These are phyloP conservation scores for Quercus variabilis DNA, from an alignment of 306 rosid species.

Conservation along the genomic window DNA sequence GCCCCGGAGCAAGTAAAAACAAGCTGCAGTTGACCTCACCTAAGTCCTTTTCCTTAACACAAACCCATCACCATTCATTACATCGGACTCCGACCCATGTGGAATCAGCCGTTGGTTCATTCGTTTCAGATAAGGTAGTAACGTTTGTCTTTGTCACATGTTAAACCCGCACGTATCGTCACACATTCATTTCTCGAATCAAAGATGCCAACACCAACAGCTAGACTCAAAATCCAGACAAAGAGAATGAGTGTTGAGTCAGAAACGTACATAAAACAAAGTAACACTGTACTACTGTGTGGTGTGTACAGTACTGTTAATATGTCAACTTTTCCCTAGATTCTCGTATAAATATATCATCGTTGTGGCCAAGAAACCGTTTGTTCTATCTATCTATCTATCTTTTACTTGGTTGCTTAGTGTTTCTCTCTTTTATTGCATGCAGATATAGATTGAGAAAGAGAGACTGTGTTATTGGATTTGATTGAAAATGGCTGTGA, in stretches of 20 bases:
- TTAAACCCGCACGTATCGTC: neutral
- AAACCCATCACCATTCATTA: neutral
- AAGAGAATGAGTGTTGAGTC: no score
- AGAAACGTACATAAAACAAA: no score
- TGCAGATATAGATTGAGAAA: neutral
- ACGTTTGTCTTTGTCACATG: no score
- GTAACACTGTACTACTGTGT: no score
- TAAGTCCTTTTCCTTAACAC: neutral
- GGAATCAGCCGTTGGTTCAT: neutral
- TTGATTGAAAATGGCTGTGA: constrained; percentile 44
- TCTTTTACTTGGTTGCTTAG: neutral
- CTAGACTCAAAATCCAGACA: no score
- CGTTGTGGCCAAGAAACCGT: constrained; percentile 6
- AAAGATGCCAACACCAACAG: neutral
- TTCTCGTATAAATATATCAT: neutral
- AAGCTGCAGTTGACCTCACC: neutral
- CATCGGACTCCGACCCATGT: no score
- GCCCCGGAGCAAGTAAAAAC: neutral
- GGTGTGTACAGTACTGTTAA: no score
- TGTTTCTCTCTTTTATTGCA: neutral
- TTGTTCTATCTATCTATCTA: neutral
- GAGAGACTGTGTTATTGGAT: neutral
- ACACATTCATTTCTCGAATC: neutral
- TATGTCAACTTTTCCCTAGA: neutral
- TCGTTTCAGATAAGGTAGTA: neutral